Percentiles rank a stretch among this genome's conserved stretches.
Conservation (phyloP, 768 basidiomycete species). For the Lentinula sp. region DNA sequence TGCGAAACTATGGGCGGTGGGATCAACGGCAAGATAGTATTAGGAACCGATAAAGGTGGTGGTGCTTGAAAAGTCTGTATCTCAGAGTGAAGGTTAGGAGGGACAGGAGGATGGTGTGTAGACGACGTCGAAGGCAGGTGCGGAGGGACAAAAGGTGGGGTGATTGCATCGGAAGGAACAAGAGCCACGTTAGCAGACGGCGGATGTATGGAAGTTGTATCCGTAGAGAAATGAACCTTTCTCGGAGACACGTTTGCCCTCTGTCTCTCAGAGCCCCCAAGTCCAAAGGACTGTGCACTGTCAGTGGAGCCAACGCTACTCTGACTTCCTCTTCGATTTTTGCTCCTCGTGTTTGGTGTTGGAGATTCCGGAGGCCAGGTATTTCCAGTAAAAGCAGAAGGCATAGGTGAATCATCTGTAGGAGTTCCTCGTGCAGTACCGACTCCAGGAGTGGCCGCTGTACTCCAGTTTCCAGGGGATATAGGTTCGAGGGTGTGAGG, state of each 20-base stretch:
- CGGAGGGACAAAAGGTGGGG: conserved; percentile 8
- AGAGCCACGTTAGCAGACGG: not conserved
- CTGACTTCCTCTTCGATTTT: conserved; percentile 21
- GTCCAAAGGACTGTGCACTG: not conserved
- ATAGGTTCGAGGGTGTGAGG: not conserved
- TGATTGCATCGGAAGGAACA: conserved; percentile 5
- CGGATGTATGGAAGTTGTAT: not conserved
- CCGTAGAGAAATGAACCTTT: conserved; percentile 9
- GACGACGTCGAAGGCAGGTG: not conserved
- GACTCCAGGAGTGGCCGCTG: conserved; percentile 67
- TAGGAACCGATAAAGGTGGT: not conserved
- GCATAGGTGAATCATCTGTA: conserved; percentile 6
- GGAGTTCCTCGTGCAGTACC: conserved; percentile 11
- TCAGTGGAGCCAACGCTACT: conserved; percentile 15
- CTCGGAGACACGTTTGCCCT: conserved; percentile 7
- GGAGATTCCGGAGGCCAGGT: conserved; percentile 8
- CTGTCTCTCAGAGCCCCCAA: conserved; percentile 6
- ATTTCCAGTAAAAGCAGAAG: not conserved
- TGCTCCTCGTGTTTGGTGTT: conserved; percentile 10
- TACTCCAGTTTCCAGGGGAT: conserved; percentile 65
- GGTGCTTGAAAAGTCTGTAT: conserved; percentile 23
- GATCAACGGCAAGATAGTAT: conserved; percentile 9
- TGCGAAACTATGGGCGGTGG: conserved; percentile 19
- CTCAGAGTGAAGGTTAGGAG: conserved; percentile 11
- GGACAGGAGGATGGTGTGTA: not conserved